Evolutionary conservation across 371 early-diverging fungal genomes (phyloP).

Genomic region (Circinella minor): DNA sequence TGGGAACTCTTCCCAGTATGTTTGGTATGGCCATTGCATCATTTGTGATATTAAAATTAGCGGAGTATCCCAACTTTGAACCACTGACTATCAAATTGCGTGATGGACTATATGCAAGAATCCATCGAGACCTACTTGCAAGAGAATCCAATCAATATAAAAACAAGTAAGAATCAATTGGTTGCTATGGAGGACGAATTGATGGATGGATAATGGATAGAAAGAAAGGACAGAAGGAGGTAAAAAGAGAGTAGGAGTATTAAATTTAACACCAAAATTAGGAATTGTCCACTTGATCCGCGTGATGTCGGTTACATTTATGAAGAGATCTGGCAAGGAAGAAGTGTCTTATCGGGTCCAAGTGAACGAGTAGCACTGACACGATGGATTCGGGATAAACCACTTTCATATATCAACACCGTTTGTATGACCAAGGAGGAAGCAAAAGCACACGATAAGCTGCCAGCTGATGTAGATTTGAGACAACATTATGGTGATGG

Average conservation of each 20-base stretch:
- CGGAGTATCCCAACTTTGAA: conserved; percentile 72
- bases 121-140: conserved; percentile 76
- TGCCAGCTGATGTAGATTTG: conserved; percentile 37
- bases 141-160: conserved; percentile 62
- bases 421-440: conserved; percentile 85
- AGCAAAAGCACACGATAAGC: conserved; percentile 63
- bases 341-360: conserved; percentile 76
- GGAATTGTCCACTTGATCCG: conserved; percentile 62
- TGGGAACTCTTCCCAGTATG: conserved; percentile 91
- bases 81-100: conserved; percentile 86
- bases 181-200: no score
- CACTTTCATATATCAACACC: conserved; percentile 73
- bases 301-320: conserved; percentile 83
- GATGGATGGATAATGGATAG: no score
- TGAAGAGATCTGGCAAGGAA: conserved; percentile 90
- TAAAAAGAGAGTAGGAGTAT: no score
- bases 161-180: conserved; percentile 39
- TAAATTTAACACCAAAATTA: conserved; percentile 3
- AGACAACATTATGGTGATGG: conserved; percentile 47
- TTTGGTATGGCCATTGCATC: conserved; percentile 94
- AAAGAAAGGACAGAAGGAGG: no score
- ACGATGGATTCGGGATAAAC: conserved; percentile 77
- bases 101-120: conserved; percentile 69
- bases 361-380: conserved; percentile 76
- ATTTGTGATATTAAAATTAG: conserved; percentile 80